A percentile compares a stretch with the other conserved stretches of the same genome.
phyloP scores from a whole-genome alignment of 805 yeast species.

The Candida ortonii region DNA sequence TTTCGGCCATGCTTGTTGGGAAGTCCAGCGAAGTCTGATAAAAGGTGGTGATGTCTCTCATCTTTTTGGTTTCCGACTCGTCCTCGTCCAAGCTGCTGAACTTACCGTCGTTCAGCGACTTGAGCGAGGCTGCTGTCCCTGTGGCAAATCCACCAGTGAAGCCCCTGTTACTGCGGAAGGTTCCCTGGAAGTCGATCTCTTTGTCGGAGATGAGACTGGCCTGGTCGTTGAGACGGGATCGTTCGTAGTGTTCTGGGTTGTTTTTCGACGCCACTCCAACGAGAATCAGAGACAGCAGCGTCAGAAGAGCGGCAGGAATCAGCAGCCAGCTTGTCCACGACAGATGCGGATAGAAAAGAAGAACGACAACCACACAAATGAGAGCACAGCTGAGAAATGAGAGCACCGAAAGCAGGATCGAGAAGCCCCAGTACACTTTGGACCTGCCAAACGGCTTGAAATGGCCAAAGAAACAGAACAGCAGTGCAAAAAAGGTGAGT shows the following conservation, averaged over 20 bases:
- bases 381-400: conserved; percentile 55
- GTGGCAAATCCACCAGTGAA: conserved; percentile 11
- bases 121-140: conserved; percentile 7
- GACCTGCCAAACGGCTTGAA: conserved; percentile 17
- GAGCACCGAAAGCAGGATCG: conserved; percentile 44
- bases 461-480: conserved; percentile 37
- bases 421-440: conserved; percentile 36
- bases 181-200: conserved; percentile 16
- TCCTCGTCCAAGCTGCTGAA: conserved; percentile 7
- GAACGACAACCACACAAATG: conserved; percentile 50
- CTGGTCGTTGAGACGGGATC: conserved; percentile 16
- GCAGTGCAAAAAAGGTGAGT: conserved; percentile 46
- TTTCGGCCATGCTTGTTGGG: conserved; percentile 7
- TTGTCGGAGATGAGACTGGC: conserved; percentile 12
- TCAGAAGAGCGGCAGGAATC: conserved; percentile 61
- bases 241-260: conserved; percentile 13
- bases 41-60: conserved; percentile 7
- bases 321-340: conserved; percentile 73
- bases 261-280: conserved; percentile 38
- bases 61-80: conserved; percentile 10
- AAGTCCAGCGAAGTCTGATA: conserved; percentile 7
- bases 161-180: conserved; percentile 6
- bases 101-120: conserved; percentile 5
- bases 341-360: conserved; percentile 63
- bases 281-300: conserved; percentile 50